phyloP scores from a whole-genome alignment of 192 early-diverging fungal genomes.

The Spizellomyces sp. region DNA sequence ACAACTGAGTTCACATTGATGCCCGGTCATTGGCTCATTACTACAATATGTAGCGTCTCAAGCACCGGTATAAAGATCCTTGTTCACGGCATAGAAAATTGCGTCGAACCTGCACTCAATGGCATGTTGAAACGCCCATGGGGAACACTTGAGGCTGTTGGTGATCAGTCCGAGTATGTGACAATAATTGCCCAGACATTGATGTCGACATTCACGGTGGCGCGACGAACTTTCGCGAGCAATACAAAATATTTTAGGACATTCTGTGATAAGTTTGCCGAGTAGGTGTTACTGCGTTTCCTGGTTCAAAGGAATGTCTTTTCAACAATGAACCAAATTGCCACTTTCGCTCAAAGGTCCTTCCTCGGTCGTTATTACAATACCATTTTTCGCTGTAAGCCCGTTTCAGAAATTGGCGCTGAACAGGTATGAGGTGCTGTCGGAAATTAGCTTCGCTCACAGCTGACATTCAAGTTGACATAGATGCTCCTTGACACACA shows the following conservation, averaged over 20 bases:
- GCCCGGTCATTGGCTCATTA: not conserved
- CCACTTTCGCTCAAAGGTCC: slow-evolving; percentile 46
- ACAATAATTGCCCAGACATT: slow-evolving; percentile 65
- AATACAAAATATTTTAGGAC: slow-evolving; percentile 75
- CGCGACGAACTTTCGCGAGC: slow-evolving; percentile 66
- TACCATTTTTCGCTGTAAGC: slow-evolving; percentile 74
- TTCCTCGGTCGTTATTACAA: slow-evolving; percentile 70
- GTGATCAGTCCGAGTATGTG: slow-evolving; percentile 93
- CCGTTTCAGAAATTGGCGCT: slow-evolving; percentile 91
- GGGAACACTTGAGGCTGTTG: slow-evolving; percentile 81
- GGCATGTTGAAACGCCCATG: slow-evolving; percentile 79
- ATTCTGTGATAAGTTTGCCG: slow-evolving; percentile 91
- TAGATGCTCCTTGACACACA: slow-evolving; percentile 92
- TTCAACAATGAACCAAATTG: not conserved
- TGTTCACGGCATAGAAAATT: slow-evolving; percentile 65
- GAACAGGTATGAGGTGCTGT: slow-evolving; percentile 68
- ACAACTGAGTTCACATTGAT: slow-evolving; percentile 1
- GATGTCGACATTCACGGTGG: slow-evolving; percentile 52
- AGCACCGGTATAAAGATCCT: slow-evolving; percentile 70
- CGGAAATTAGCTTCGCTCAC: too few relatives aligned
- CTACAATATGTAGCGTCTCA: slow-evolving; percentile 35
- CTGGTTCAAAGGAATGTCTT: not conserved
- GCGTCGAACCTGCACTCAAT: slow-evolving; percentile 69
- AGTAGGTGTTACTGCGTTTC: slow-evolving; percentile 55
- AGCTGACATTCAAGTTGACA: too few relatives aligned